These are phyloP conservation scores for Dianthus caryophyllus DNA, from an alignment of 148 eudicot species.

Conservation along the genomic window DNA sequence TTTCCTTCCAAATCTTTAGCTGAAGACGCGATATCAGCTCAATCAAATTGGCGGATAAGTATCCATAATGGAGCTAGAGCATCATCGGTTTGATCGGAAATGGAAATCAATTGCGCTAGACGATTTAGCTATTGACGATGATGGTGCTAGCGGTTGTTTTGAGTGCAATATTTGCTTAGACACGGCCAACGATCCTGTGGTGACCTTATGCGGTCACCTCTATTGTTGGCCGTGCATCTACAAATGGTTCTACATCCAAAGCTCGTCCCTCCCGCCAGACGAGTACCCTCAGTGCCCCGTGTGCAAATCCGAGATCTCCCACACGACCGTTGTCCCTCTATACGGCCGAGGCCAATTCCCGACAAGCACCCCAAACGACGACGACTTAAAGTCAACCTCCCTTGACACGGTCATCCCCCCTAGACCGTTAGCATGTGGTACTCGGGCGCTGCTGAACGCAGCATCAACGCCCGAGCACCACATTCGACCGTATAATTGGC, in stretches of 20 bases:
- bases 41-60: no score
- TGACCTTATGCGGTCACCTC: slow-evolving; percentile 87
- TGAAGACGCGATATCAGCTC: neutral
- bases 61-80: slow-evolving; percentile 42
- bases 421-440: slow-evolving; percentile 57
- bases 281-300: slow-evolving; percentile 68
- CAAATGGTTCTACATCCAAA: slow-evolving; percentile 67
- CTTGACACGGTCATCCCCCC: slow-evolving; percentile 39
- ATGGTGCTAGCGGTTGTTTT: slow-evolving; percentile 41
- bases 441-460: slow-evolving; percentile 31
- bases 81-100: slow-evolving; percentile 35
- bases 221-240: slow-evolving; percentile 95
- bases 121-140: slow-evolving; percentile 34
- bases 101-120: slow-evolving; percentile 34
- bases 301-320: slow-evolving; percentile 74
- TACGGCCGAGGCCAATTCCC: slow-evolving; percentile 55
- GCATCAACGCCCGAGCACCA: slow-evolving; percentile 33
- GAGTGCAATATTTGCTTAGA: slow-evolving; percentile 91
- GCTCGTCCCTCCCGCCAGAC: slow-evolving; percentile 43
- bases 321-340: slow-evolving; percentile 57
- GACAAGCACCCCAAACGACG: no score
- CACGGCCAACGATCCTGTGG: slow-evolving; percentile 64
- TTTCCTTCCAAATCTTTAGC: slow-evolving; percentile 4
- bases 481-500: slow-evolving; percentile 22
- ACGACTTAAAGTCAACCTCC: slow-evolving; percentile 22